Conservation (phyloP, 108 stramenopile species). For the Skeletonema potamos region DNA sequence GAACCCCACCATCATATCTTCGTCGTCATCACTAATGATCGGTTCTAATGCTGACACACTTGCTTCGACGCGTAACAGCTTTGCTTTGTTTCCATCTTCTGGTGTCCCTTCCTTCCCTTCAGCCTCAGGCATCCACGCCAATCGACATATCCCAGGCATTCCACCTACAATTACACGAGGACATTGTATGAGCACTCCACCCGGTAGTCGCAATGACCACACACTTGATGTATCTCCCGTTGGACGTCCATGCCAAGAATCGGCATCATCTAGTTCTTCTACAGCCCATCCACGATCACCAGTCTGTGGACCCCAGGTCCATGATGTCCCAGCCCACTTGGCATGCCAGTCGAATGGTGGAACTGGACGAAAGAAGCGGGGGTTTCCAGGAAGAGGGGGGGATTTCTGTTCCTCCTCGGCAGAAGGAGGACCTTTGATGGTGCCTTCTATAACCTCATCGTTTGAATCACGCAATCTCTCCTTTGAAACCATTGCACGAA, state of each 20-base stretch:
- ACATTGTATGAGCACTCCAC: conserved; percentile 71
- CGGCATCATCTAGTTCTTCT: conserved; percentile 73
- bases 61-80: conserved; percentile 76
- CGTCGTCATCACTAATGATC: conserved; percentile 58
- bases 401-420: conserved; percentile 55
- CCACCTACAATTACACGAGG: conserved; percentile 67
- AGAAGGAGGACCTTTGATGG: conserved; percentile 57
- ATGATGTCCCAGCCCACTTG: conserved; percentile 75
- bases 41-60: conserved; percentile 77
- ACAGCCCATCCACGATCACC: conserved; percentile 85
- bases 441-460: conserved; percentile 22
- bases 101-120: conserved; percentile 48
- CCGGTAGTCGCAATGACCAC: conserved; percentile 78
- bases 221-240: conserved; percentile 44
- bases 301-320: conserved; percentile 83
- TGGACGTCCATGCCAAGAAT: conserved; percentile 81
- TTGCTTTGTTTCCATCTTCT: conserved; percentile 39
- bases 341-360: conserved; percentile 86
- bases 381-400: conserved; percentile 58
- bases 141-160: conserved; percentile 59
- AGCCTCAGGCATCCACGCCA: conserved; percentile 84
- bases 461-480: conserved; percentile 55
- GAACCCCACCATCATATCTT: conserved; percentile 70
- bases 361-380: conserved; percentile 66
- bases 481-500: conserved; percentile 69